Percentiles rank a stretch among this genome's conserved stretches.
Evolutionary conservation across 1,284 basidiomycete genomes (phyloP).

Genomic region (Phlebopus sp.): DNA sequence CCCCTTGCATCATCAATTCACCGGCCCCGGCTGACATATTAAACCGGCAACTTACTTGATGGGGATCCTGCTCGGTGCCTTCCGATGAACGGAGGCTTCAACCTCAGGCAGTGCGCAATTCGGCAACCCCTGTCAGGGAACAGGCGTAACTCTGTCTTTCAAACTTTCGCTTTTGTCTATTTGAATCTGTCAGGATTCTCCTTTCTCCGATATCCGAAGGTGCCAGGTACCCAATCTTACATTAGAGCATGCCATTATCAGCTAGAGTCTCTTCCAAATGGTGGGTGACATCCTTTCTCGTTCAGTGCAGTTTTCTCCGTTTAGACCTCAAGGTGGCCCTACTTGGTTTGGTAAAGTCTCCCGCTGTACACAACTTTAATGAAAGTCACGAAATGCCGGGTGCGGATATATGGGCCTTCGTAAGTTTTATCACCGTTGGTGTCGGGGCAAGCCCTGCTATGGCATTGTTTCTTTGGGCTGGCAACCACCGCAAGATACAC

Average conservation of each 20-base stretch:
- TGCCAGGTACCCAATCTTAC: too few relatives aligned
- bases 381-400: neutral
- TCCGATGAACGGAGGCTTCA: neutral
- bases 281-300: too few relatives aligned
- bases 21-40: slow-evolving; percentile 6
- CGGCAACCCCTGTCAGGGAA: neutral
- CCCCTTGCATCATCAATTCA: slow-evolving; percentile 3
- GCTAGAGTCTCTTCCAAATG: too few relatives aligned
- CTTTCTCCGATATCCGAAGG: neutral
- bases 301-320: too few relatives aligned
- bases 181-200: neutral
- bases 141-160: neutral
- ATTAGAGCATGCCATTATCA: too few relatives aligned
- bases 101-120: neutral
- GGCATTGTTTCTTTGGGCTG: slow-evolving; percentile 20
- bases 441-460: slow-evolving; percentile 9
- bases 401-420: slow-evolving; percentile 4
- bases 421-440: slow-evolving; percentile 20
- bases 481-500: neutral
- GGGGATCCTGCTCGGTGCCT: neutral
- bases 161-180: neutral
- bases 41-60: neutral
- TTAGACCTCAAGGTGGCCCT: too few relatives aligned
- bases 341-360: too few relatives aligned
- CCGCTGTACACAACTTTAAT: neutral